Percentiles rank a stretch among this genome's conserved stretches.
phyloP scores from a whole-genome alignment of 2,329 filamentous ascomycete species.

The Ilyonectria destructans region DNA sequence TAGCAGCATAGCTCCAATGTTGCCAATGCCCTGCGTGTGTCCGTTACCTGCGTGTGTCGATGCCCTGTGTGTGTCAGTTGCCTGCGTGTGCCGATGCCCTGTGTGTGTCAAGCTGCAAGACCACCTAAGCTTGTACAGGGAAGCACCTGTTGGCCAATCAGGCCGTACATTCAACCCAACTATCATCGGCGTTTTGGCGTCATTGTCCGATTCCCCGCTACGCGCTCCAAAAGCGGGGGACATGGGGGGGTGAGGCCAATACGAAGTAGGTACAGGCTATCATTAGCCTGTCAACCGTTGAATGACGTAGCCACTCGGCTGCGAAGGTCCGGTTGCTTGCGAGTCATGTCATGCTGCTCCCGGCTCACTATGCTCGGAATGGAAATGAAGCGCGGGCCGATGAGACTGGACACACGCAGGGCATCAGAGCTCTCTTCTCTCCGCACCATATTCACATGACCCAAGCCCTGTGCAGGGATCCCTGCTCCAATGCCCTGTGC shows the following conservation, averaged over 20 bases:
- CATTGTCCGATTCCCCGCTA: neutral
- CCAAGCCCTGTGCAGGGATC: neutral
- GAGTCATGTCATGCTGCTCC: neutral
- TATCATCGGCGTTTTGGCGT: neutral
- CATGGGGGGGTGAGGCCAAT: neutral
- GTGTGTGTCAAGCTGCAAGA: constrained; percentile 9
- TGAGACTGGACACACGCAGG: constrained; percentile 44
- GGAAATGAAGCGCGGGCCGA: constrained; percentile 14
- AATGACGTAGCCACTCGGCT: constrained; percentile 7
- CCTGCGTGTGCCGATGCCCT: constrained; percentile 5
- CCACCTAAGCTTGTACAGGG: neutral
- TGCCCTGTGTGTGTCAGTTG: constrained; percentile 31
- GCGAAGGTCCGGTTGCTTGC: neutral
- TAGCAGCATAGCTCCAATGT: neutral
- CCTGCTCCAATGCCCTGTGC: neutral
- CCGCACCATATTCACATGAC: constrained; percentile 9
- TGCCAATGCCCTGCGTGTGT: neutral
- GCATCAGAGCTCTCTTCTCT: constrained; percentile 16
- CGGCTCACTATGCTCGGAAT: neutral
- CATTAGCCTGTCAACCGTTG: constrained; percentile 3
- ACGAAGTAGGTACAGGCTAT: neutral
- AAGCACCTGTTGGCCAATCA: neutral
- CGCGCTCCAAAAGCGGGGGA: neutral
- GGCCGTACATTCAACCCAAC: neutral
- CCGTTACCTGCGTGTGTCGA: neutral